Base-by-base conservation (phyloP, 2,329 filamentous ascomycete genomes). In the Thielaviopsis euricoi region DNA sequence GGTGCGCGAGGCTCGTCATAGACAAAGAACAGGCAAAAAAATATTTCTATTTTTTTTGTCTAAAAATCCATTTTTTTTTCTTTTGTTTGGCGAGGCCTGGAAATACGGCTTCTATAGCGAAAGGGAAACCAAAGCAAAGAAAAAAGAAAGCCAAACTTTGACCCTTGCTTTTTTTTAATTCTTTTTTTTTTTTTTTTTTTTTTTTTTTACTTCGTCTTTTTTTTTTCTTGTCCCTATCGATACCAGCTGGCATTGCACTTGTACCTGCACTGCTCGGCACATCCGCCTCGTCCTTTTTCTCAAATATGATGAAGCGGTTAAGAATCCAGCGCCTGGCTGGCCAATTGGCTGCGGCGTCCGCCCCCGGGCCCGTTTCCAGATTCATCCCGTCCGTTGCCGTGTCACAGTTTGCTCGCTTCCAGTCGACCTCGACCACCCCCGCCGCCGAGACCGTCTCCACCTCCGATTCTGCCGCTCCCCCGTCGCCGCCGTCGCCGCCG, bases 341-440 rank as follows among this genome's bases (percentile, higher is more conserved):
- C 55, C 58, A 60, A 57, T 58, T 62, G 60, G 52, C 61, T 46
- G 37, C 58, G 54, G 54, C 55, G 29, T 33, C 29, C 54, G 57
- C 50, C 15, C 58, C 56, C n/a, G 53, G 50, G 19, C 43, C 53
- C 22, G 46, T 56, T 25, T 56, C 46, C 37, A 54, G 56, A 43
- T 54, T 46, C 37, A 49, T 55, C 33, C 37, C 48, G 26, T 53
- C 56, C 25, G 29, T 51, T 25, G 54, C 58, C 25, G 40, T 56
- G 33, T 25, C 60, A 25, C 54, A 56, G 52, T 52, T 64, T 51
- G 52, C 59, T 33, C 65, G 67, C 53, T 66, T 63, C 61, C 69
- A 72, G 61, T 72, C 72, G n/a, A 67, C 57, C 7, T n/a, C 59
- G n/a, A 52, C 65, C 13, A 62, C 65, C 25, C 59, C 62, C 55